Conservation (phyloP, 148 eudicot genomes). For the Vaccinium darrowii region DNA sequence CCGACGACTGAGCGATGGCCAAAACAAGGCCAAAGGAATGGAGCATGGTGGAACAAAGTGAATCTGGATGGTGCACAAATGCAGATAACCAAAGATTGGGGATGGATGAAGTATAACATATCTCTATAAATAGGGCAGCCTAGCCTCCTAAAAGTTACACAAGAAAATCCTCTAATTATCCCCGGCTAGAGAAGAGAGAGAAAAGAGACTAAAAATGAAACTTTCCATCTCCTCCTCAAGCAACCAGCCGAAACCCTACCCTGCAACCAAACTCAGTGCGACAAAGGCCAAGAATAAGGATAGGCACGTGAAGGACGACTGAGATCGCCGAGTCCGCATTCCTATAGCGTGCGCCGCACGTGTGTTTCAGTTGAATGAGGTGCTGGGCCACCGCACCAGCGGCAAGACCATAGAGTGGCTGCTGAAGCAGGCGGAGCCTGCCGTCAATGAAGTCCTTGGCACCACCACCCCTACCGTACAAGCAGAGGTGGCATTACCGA, state of each 20-base stretch:
- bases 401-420: constrained; percentile 2
- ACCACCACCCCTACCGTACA: background rate
- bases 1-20: too few relatives aligned
- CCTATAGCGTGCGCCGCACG: background rate
- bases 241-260: background rate
- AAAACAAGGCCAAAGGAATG: too few relatives aligned
- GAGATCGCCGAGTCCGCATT: background rate
- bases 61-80: too few relatives aligned
- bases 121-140: background rate
- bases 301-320: background rate
- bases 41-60: too few relatives aligned
- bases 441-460: background rate
- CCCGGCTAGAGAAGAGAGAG: background rate
- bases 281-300: background rate
- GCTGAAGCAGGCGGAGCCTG: background rate
- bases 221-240: background rate
- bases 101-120: background rate
- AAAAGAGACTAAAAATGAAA: background rate
- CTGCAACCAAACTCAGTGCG: background rate
- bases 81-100: too few relatives aligned
- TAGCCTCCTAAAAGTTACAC: background rate
- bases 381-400: background rate
- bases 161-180: background rate
- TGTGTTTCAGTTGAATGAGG: background rate
- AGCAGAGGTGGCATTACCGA: background rate